A percentile compares a stretch with the other conserved stretches of the same genome.
Conservation (phyloP, 2,329 filamentous ascomycete genomes). For the Aureobasidium sp. region DNA sequence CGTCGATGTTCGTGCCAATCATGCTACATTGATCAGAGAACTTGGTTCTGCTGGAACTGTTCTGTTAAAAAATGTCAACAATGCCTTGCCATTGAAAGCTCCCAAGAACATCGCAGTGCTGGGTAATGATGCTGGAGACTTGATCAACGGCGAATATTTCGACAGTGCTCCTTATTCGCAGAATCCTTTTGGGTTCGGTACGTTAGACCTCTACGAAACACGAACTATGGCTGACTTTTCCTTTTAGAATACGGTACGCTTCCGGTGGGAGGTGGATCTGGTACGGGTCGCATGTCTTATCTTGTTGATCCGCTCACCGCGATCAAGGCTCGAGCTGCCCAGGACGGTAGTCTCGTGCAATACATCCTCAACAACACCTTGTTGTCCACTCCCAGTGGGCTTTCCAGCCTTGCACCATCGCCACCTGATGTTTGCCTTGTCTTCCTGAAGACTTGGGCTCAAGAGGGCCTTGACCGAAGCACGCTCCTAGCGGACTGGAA, state of each 20-base stretch:
- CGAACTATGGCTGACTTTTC: neutral
- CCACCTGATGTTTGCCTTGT: conserved; percentile 46
- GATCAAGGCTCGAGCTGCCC: conserved; percentile 28
- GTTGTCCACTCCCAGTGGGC: conserved; percentile 27
- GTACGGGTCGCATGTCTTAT: conserved; percentile 33
- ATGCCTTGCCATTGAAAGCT: conserved; percentile 46
- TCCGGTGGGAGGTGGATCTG: conserved; percentile 35
- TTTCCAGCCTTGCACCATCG: conserved; percentile 14
- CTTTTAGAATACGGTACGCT: conserved; percentile 36
- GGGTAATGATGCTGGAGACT: conserved; percentile 41
- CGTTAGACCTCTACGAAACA: conserved; percentile 13
- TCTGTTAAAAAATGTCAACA: conserved; percentile 44
- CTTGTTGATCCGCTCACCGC: conserved; percentile 37
- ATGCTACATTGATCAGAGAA: conserved; percentile 32
- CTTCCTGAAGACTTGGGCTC: conserved; percentile 50
- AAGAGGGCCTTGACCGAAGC: conserved; percentile 38
- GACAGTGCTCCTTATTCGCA: conserved; percentile 8
- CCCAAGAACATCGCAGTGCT: conserved; percentile 44
- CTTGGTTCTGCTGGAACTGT: conserved; percentile 36
- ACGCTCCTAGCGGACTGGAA: conserved; percentile 38
- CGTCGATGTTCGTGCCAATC: conserved; percentile 33
- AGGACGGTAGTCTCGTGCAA: conserved; percentile 37
- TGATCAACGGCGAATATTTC: conserved; percentile 43
- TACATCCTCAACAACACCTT: conserved; percentile 35
- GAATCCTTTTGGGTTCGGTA: conserved; percentile 7